Evolutionary conservation across 805 yeast species (phyloP), one percentile per base, ranked within the genome.

Genomic region (Blastobotrys parvus): DNA sequence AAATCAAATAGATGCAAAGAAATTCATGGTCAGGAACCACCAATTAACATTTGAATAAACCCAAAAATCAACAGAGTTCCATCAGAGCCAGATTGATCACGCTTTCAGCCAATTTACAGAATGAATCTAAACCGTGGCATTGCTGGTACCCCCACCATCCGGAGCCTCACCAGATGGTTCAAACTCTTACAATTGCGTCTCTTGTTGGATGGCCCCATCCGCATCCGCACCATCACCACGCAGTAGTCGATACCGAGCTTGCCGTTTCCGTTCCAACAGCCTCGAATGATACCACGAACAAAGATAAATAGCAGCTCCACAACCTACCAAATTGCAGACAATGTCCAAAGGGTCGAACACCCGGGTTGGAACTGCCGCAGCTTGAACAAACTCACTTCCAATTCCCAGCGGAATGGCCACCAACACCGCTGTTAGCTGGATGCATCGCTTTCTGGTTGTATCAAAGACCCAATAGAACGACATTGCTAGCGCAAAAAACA

Each of bases 401-500:
- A 65, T 48, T 10, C 70, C 65, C n/a, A 63, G 69, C 7, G 54
- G 29, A 7, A 53, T 35, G 20, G 63, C 50, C 42, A 69, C 63
- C 3, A 59, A 63, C 13, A 58, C 36, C 11, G 61, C 29, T 3
- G 71, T 62, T 16, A 61, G 43, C 25, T 64, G 55, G 36, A 61
- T 55, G 15, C 63, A 55, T 17, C 69, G 54, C 38, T 61, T 56
- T 10, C 71, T 55, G 3, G 64, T 47, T 6, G 64, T 48, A 43
- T 67, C 72, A 4, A 67, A 45, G 18, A 64, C 53, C 72, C 72
- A 67, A 58, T 68, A 67, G 45, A 68, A 64, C n/a, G 54, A 47
- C 18, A 61, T 42, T 6, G 68, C 58, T 16, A 67, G 48, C 18
- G 61, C 36, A 40, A 68, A 64, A 46, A 67, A 67, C 19, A 62